These are phyloP conservation scores for Aspergillus viridinutans DNA, from an alignment of 2,329 filamentous ascomycete species.

Conservation along the genomic window DNA sequence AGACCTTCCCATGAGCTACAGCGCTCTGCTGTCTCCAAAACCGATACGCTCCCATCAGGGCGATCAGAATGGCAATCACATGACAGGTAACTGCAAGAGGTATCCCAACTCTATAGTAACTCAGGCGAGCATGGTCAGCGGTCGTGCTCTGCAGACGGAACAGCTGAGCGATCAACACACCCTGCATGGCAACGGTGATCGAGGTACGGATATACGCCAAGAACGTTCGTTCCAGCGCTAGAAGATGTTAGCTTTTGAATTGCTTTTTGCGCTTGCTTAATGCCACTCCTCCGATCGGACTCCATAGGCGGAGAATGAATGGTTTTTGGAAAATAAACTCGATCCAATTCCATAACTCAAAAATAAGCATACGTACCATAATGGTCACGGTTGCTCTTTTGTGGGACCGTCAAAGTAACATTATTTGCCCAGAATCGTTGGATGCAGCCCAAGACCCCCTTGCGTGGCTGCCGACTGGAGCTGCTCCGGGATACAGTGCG, in stretches of 20 bases:
- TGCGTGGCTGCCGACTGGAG: slow-evolving; percentile 7
- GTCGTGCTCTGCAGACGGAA: slow-evolving; percentile 52
- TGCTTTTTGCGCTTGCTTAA: background rate
- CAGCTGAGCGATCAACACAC: slow-evolving; percentile 63
- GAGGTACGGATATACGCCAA: slow-evolving; percentile 70
- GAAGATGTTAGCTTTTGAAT: background rate
- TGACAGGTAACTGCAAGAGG: slow-evolving; percentile 50
- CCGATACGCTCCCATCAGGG: slow-evolving; percentile 53
- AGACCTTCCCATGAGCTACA: slow-evolving; percentile 54
- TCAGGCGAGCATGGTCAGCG: slow-evolving; percentile 39
- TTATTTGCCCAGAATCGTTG: slow-evolving; percentile 75
- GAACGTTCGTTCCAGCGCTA: slow-evolving; percentile 71
- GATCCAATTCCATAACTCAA: background rate
- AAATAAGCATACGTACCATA: slow-evolving; percentile 30
- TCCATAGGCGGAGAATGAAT: background rate
- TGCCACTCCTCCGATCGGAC: background rate
- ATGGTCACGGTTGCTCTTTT: slow-evolving; percentile 41
- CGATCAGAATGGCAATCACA: slow-evolving; percentile 50
- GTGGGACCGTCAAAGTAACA: slow-evolving; percentile 35
- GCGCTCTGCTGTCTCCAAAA: slow-evolving; percentile 60
- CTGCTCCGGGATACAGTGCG: slow-evolving; percentile 21
- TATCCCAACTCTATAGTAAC: slow-evolving; percentile 58
- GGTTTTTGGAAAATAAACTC: background rate
- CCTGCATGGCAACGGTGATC: slow-evolving; percentile 62
- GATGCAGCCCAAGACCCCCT: slow-evolving; percentile 61